Evolutionary conservation across 1,284 basidiomycete species (phyloP), one percentile per base, ranked within the genome.

Genomic region (Thecaphora thlaspeos): DNA sequence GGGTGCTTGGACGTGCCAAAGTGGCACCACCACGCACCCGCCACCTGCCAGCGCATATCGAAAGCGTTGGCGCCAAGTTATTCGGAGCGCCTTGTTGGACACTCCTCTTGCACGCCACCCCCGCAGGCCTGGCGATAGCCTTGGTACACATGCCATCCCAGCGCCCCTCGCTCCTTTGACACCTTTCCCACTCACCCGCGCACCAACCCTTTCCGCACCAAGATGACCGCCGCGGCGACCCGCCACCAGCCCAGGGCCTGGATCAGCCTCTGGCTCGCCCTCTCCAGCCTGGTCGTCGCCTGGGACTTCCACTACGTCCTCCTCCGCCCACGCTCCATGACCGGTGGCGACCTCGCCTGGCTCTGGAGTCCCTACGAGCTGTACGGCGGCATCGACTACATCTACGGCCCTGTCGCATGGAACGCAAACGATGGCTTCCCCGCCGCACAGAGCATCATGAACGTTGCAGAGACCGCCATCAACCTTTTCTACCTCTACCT

Each of bases 361-460:
- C 26, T 48, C 34, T 60, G 51, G 55, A 42, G 62, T 14, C 65
- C 64, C 11, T 68, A 73, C 50, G 47, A 52, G 34, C 71, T 88
- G 26, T 90, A 91, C 77, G 86, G 87, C 65, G 81, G 87, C 41
- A 81, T 92, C 47, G 87, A 89, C 73, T 81, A 82, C 55, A 84
- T 89, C 12, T 94, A 95, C 70, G 89, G 89, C 12, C 67, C 85
- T 23, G 81, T 82, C 28, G 83, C 87, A 0, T 82, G 86, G 41
- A 79, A 86, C 54, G 77, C 81, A 1, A 83, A 84, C 19, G 83
- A 87, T 55, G 91, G 91, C 0, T 95, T 94, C 79, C 86, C 90
- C 12, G 88, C 85, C 66, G 91, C 91, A 2, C 91, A 94, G 81
- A 83, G 89, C 12, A 71, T 87, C 22, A 78, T 94, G 66, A 95